These are phyloP conservation scores for Aspergillus chevalieri DNA, from an alignment of 2,329 filamentous ascomycete genomes.

Conservation along the genomic window DNA sequence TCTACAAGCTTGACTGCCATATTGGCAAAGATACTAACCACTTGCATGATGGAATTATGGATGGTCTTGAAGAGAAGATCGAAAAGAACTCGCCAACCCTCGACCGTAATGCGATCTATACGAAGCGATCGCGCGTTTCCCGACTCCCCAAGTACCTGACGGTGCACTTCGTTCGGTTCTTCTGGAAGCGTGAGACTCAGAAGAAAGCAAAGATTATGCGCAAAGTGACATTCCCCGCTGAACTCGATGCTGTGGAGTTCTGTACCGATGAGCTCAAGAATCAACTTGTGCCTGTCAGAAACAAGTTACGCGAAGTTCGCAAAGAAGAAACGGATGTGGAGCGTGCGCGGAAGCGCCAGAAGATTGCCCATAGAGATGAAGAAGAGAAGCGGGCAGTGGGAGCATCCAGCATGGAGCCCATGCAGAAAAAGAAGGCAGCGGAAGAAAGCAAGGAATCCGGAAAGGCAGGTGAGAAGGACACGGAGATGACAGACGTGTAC, in stretches of 20 bases:
- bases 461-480: slow-evolving; percentile 52
- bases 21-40: slow-evolving; percentile 85
- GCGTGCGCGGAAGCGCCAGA: slow-evolving; percentile 85
- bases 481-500: slow-evolving; percentile 69
- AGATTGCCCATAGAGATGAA: slow-evolving; percentile 56
- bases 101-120: slow-evolving; percentile 74
- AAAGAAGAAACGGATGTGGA: slow-evolving; percentile 95
- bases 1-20: slow-evolving; percentile 93
- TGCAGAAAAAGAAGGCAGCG: slow-evolving; percentile 44
- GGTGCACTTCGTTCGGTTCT: slow-evolving; percentile 96
- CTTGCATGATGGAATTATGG: slow-evolving; percentile 77
- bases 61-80: slow-evolving; percentile 76
- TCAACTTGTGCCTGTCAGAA: slow-evolving; percentile 81
- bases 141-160: slow-evolving; percentile 91
- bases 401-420: slow-evolving; percentile 32
- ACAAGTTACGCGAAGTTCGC: slow-evolving; percentile 89
- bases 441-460: slow-evolving; percentile 47
- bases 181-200: slow-evolving; percentile 90
- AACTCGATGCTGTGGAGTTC: slow-evolving; percentile 89
- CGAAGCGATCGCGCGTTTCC: slow-evolving; percentile 83
- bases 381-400: slow-evolving; percentile 44
- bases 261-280: slow-evolving; percentile 85
- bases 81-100: slow-evolving; percentile 81
- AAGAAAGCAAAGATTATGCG: slow-evolving; percentile 99
- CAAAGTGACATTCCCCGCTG: slow-evolving; percentile 92